These are phyloP conservation scores for Aureobasidium mangrovei DNA, from an alignment of 2,329 filamentous ascomycete species.

Conservation along the genomic window DNA sequence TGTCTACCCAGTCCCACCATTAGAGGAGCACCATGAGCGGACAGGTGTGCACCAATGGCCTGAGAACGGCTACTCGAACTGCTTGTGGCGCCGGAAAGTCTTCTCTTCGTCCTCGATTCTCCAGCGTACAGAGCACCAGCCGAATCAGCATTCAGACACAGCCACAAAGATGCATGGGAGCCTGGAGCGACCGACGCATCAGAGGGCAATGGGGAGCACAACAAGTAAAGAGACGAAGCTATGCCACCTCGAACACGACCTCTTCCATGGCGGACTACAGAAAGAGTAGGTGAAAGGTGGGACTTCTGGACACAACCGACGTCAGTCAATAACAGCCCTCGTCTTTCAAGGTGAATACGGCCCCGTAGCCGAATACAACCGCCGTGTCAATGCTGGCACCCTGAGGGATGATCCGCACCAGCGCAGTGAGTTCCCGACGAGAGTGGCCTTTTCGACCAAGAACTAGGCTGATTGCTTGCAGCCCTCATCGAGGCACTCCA, in stretches of 20 bases:
- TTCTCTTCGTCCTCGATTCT: background rate
- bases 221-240: background rate
- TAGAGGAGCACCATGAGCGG: background rate
- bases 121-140: background rate
- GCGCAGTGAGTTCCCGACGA: constrained; percentile 49
- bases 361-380: constrained; percentile 82
- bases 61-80: background rate
- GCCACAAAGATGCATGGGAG: constrained; percentile 6
- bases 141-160: background rate
- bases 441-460: background rate
- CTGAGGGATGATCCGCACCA: constrained; percentile 87
- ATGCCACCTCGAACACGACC: constrained; percentile 15
- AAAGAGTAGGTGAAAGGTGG: constrained; percentile 17
- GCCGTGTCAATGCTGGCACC: constrained; percentile 62
- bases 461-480: constrained; percentile 29
- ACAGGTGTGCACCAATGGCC: background rate
- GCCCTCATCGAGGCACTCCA: constrained; percentile 85
- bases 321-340: constrained; percentile 3
- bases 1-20: too few species aligned
- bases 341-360: constrained; percentile 36
- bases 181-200: constrained; percentile 6
- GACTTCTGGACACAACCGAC: background rate
- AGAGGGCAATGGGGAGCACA: constrained; percentile 5
- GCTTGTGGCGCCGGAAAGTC: background rate
- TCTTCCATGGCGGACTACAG: constrained; percentile 25